Conservation (phyloP, 2,329 filamentous ascomycete species). For the Cladosporium colombiae region DNA sequence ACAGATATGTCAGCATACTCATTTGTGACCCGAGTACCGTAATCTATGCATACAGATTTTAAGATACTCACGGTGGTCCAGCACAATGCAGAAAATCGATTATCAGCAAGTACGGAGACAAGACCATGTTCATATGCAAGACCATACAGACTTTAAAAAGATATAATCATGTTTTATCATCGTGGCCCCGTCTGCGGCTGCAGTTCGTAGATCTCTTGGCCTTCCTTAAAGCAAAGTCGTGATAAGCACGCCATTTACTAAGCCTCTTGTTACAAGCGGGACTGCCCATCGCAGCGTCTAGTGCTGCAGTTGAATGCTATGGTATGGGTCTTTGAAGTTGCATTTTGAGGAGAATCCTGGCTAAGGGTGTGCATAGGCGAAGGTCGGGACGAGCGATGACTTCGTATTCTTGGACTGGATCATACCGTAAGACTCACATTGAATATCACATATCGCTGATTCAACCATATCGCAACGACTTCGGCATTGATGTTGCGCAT, state of each 20-base stretch:
- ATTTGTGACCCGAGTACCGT: not conserved
- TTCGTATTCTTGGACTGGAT: not conserved
- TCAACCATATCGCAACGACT: not conserved
- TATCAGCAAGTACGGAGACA: not conserved
- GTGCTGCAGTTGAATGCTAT: not conserved
- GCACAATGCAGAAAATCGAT: not conserved
- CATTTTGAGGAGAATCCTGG: not conserved
- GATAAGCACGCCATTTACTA: slow-evolving; percentile 6
- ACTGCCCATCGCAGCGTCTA: not conserved
- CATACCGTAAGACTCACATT: not conserved
- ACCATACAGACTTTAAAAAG: not conserved
- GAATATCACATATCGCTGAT: not conserved
- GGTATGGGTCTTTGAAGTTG: not conserved
- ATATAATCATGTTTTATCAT: not conserved
- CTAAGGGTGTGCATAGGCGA: not conserved
- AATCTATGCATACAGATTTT: not conserved
- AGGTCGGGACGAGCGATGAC: not conserved
- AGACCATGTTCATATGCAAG: not conserved
- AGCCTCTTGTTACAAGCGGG: not conserved
- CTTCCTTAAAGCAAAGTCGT: not conserved
- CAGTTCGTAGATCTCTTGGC: slow-evolving; percentile 1
- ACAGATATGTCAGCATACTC: not conserved
- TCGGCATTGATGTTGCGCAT: not conserved
- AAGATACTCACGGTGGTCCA: not conserved
- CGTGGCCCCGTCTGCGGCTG: not conserved